phyloP scores from a whole-genome alignment of 2,329 filamentous ascomycete genomes.

The Colletotrichum brevisporum region DNA sequence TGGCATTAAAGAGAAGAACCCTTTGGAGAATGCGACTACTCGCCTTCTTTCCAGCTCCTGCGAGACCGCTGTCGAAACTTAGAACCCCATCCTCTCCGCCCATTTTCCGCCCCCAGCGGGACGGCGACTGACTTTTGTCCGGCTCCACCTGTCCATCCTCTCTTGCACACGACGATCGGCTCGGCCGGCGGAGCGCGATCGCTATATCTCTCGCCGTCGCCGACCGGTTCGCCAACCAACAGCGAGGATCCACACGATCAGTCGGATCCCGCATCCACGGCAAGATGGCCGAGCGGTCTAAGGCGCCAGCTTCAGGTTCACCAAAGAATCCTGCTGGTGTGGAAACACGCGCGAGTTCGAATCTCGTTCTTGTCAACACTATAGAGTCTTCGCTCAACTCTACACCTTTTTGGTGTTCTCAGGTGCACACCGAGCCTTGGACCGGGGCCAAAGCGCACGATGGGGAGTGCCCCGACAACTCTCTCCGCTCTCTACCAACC shows the following conservation, averaged over 20 bases:
- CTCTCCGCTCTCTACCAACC: too few species aligned
- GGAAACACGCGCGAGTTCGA: conserved; percentile 4
- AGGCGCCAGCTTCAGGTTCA: conserved; percentile 21
- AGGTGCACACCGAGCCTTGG: not conserved
- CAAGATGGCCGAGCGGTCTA: conserved; percentile 28
- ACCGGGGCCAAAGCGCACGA: not conserved
- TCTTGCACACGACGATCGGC: not conserved
- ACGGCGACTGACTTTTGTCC: conserved; percentile 9
- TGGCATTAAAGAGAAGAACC: not conserved
- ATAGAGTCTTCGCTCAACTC: not conserved
- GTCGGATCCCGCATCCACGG: not conserved
- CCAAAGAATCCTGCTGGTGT: conserved; percentile 9
- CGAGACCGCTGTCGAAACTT: conserved; percentile 1
- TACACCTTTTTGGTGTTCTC: not conserved
- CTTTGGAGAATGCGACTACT: not conserved
- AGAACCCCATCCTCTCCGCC: not conserved
- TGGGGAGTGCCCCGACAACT: not conserved
- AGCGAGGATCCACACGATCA: conserved; percentile 9
- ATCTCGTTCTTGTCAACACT: not conserved
- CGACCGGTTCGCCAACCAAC: not conserved
- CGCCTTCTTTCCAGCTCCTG: conserved; percentile 6
- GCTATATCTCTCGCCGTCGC: conserved; percentile 10
- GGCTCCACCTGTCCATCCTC: conserved; percentile 2
- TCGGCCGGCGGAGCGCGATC: not conserved
- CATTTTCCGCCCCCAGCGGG: conserved; percentile 11